Percentiles rank a stretch among this genome's conserved stretches.
These are phyloP conservation scores for Bonia amplexicaulis DNA, from an alignment of 176 grass and related monocot genomes.

Conservation along the genomic window DNA sequence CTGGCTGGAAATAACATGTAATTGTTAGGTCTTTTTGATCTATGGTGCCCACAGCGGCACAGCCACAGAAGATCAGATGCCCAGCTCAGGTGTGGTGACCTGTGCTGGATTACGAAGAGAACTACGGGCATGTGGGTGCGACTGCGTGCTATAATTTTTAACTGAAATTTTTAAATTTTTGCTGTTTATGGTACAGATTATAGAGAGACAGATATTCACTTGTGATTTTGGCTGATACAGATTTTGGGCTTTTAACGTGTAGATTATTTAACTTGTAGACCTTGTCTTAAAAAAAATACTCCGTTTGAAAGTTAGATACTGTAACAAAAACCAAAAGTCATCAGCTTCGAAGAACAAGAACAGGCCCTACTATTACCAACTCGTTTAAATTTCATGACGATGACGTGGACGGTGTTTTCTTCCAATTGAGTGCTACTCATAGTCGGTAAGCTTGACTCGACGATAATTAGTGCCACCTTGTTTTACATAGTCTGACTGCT, in stretches of 20 bases:
- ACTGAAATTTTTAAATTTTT: too few relatives aligned
- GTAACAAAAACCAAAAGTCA: too few relatives aligned
- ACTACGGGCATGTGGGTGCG: too few relatives aligned
- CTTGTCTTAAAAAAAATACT: too few relatives aligned
- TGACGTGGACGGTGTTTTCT: not conserved
- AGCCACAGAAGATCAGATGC: not conserved
- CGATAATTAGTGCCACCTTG: not conserved
- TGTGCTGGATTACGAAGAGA: not conserved
- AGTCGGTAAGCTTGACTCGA: not conserved
- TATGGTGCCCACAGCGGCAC: not conserved
- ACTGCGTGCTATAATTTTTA: too few relatives aligned
- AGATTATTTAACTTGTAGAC: too few relatives aligned
- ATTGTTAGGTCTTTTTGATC: not conserved
- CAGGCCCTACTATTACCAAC: not conserved
- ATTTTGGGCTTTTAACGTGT: too few relatives aligned
- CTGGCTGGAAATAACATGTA: not conserved
- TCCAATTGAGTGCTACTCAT: constrained; percentile 9
- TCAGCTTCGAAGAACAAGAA: too few relatives aligned
- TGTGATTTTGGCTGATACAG: too few relatives aligned
- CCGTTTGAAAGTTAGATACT: too few relatives aligned
- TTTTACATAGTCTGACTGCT: not conserved
- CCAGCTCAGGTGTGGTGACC: not conserved
- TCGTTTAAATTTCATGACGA: constrained; percentile 33
- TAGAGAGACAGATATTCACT: too few relatives aligned
- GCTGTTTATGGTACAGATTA: too few relatives aligned